phyloP scores from a whole-genome alignment of 2,329 filamentous ascomycete species.

The Graphilbum ipis-grandicollis region DNA sequence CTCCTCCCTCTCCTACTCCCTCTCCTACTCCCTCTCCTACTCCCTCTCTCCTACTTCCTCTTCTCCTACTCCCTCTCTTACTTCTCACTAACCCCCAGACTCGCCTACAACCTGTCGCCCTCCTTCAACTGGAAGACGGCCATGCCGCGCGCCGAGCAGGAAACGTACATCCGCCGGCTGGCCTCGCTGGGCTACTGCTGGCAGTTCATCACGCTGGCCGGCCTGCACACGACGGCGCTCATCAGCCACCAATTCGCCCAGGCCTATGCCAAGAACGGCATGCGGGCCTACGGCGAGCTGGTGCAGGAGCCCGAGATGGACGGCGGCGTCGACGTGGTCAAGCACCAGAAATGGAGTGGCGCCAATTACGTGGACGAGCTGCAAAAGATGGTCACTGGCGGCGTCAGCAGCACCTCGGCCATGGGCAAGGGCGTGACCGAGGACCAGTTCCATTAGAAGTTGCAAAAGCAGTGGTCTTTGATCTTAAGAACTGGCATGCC shows the following conservation, averaged over 20 bases:
- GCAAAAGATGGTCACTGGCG: slow-evolving; percentile 93
- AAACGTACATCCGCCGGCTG: slow-evolving; percentile 90
- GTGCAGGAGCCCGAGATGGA: slow-evolving; percentile 98
- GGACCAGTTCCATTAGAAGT: slow-evolving; percentile 64
- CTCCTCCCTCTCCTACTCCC: not conserved
- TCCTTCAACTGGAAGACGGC: slow-evolving; percentile 99
- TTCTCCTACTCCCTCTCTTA: not conserved
- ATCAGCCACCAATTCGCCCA: slow-evolving; percentile 79
- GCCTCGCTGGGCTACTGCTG: slow-evolving; percentile 87
- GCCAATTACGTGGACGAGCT: slow-evolving; percentile 89
- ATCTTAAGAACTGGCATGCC: no score
- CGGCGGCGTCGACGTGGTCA: slow-evolving; percentile 78
- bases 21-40: not conserved
- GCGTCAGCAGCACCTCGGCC: slow-evolving; percentile 77
- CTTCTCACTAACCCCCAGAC: slow-evolving; percentile 27
- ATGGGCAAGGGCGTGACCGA: slow-evolving; percentile 98
- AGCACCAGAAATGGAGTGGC: slow-evolving; percentile 97
- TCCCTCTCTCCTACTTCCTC: not conserved
- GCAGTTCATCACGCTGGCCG: slow-evolving; percentile 99
- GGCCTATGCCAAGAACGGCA: slow-evolving; percentile 66
- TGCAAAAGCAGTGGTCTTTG: no score
- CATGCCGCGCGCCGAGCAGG: slow-evolving; percentile 80
- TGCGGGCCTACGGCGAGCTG: slow-evolving; percentile 93
- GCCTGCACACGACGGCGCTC: slow-evolving; percentile 86
- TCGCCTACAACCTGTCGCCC: slow-evolving; percentile 94